Evolutionary conservation across 257 asterid genomes (phyloP).

Genomic region (Solanum lycopersicoides): DNA sequence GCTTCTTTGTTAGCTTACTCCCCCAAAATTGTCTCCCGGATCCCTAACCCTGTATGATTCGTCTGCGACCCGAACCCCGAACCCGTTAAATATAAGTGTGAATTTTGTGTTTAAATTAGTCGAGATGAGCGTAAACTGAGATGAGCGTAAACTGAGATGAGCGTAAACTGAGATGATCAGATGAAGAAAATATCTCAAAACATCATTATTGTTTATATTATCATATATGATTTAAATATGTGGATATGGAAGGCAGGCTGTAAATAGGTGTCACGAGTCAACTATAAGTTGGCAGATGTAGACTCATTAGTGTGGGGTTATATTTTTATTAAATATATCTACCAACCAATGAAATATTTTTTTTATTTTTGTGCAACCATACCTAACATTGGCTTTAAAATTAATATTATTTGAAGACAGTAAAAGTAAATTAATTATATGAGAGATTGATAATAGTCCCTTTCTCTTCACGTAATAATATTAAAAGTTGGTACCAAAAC

Average conservation of each 20-base stretch:
- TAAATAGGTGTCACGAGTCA: constrained; percentile 12
- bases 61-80: neutral
- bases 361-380: neutral
- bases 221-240: neutral
- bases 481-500: neutral
- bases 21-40: constrained; percentile 13
- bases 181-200: neutral
- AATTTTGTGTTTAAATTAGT: too few relatives aligned
- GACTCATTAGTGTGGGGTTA: neutral
- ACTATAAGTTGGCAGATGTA: neutral
- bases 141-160: too few relatives aligned
- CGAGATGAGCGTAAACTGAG: neutral
- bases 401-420: neutral
- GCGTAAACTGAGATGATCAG: too few relatives aligned
- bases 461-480: constrained; percentile 13
- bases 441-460: constrained; percentile 1
- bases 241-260: constrained; percentile 14
- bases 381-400: neutral
- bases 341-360: constrained; percentile 8
- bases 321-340: constrained; percentile 7
- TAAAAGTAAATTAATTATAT: neutral
- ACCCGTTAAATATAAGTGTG: neutral
- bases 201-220: neutral
- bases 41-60: constrained; percentile 31
- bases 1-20: constrained; percentile 19